phyloP scores from a whole-genome alignment of 805 yeast species.

The Ogataea pilisensis region DNA sequence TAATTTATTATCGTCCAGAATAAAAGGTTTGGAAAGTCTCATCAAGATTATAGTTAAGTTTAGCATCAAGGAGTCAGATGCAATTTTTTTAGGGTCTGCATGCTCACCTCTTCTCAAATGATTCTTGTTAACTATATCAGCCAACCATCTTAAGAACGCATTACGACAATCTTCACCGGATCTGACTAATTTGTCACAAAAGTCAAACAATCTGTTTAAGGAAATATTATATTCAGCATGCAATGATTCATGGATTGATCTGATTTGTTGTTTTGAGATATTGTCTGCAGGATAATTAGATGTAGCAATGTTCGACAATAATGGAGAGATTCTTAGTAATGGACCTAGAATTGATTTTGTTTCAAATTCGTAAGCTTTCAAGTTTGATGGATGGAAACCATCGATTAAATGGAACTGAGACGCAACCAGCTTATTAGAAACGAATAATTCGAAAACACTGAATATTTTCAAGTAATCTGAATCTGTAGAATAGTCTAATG shows the following conservation, averaged over 20 bases:
- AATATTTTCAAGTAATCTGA: conserved; percentile 50
- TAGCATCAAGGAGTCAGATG: conserved; percentile 78
- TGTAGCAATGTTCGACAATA: conserved; percentile 47
- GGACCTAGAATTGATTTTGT: conserved; percentile 70
- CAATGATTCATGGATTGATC: conserved; percentile 51
- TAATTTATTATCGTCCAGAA: conserved; percentile 58
- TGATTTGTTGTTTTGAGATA: conserved; percentile 41
- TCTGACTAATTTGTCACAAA: conserved; percentile 71
- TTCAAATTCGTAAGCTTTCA: conserved; percentile 53
- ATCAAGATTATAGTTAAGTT: conserved; percentile 67
- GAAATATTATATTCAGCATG: conserved; percentile 61
- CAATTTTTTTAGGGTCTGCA: conserved; percentile 59
- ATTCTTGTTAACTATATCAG: conserved; percentile 69
- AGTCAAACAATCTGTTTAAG: conserved; percentile 59
- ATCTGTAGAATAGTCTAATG: conserved; percentile 42
- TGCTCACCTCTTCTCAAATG: conserved; percentile 87
- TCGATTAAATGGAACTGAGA: conserved; percentile 52
- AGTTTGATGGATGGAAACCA: conserved; percentile 45
- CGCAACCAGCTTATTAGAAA: conserved; percentile 60
- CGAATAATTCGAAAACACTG: conserved; percentile 53
- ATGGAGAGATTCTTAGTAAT: conserved; percentile 69
- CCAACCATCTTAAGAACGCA: conserved; percentile 63
- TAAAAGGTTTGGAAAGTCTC: conserved; percentile 78
- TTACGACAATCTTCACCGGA: conserved; percentile 64
- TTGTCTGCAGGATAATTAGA: conserved; percentile 38